phyloP scores from a whole-genome alignment of 139 green algal genomes.

The Tetraselmis chui region DNA sequence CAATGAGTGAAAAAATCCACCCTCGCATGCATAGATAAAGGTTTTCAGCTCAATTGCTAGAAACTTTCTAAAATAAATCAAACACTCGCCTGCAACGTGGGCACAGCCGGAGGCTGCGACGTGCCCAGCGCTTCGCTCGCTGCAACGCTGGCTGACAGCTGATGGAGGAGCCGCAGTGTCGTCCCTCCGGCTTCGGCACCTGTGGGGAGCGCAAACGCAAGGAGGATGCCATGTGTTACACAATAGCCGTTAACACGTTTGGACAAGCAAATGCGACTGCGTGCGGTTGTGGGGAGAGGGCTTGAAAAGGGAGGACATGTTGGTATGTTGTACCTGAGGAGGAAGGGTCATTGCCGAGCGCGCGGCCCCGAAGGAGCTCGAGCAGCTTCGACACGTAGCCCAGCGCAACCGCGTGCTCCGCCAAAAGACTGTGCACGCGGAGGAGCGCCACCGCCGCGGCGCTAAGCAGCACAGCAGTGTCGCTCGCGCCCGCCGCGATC shows the following conservation, averaged over 20 bases:
- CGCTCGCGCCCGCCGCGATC: not conserved
- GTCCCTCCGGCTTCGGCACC: constrained; percentile 48
- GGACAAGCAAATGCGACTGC: not conserved
- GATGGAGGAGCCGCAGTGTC: constrained; percentile 66
- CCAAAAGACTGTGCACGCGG: constrained; percentile 44
- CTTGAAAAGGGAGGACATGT: too few species aligned
- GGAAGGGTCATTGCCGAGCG: too few species aligned
- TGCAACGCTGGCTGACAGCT: constrained; percentile 31
- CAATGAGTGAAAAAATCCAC: too few species aligned
- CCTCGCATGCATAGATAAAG: too few species aligned
- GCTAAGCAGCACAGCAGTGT: constrained; percentile 48
- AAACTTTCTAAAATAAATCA: too few species aligned
- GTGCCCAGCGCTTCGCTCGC: constrained; percentile 56
- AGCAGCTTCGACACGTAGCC: constrained; percentile 59
- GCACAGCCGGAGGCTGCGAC: constrained; percentile 27
- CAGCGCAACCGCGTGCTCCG: constrained; percentile 54
- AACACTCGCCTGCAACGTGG: constrained; percentile 36
- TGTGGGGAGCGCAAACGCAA: not conserved
- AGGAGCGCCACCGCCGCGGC: constrained; percentile 63
- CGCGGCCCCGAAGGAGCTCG: constrained; percentile 25
- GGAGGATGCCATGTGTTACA: not conserved
- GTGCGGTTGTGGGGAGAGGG: constrained; percentile 5
- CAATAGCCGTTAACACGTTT: constrained; percentile 1
- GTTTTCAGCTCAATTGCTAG: too few species aligned
- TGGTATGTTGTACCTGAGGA: too few species aligned